Base-by-base conservation (phyloP, 1,284 basidiomycete species). In the Ceratobasidium sp. region DNA sequence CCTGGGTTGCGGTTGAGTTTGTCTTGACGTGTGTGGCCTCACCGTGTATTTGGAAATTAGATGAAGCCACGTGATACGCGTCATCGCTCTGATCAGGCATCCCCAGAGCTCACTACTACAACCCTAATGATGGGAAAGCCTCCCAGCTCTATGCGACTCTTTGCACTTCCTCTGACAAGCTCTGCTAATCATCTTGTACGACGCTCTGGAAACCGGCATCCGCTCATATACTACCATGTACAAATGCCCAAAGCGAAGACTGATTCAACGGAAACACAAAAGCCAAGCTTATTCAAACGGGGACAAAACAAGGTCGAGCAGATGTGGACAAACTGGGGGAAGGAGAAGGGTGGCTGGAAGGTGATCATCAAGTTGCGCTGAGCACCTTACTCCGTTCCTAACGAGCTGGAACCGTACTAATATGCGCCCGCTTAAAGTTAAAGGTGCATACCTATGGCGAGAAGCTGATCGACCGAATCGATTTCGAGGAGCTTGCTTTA, bases 401-500 rank as follows among this genome's bases (percentile, higher is more conserved):
- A 56, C 62, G 52, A 57, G 20, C 44, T 12, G 44, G 23, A 28
- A 67, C 56, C 20, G 10, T 77, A 33, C 59, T 52, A 33, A 64
- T 64, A 4, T 52, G n/a, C 52, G 23, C 40, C 42, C 52, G 3
- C 42, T 38, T 78, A 40, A 56, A 80, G 80, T 56, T 76, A 23
- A 80, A 79, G 62, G 79, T 79, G 26, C 74, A 80, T 61, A 70
- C 61, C 20, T 79, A 75, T 28, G 80, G 80, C 20, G 73, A 79
- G 56, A 66, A 73, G n/a, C 40, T 77, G 26, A 62, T 78, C 44
- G 78, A 77, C 28, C 54, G 64, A n/a, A 52, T 80, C 42, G 80
- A 80, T 46, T 80, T 80, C 67, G 80, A 80, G 59, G 80, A 80
- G 46, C 52, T 79, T 33, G 79, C 80, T 20, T 62, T 80, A 52